Percentiles rank a stretch among this genome's conserved stretches.
phyloP scores from a whole-genome alignment of 192 early-diverging fungal species.

The Chytriomyces sp. region DNA sequence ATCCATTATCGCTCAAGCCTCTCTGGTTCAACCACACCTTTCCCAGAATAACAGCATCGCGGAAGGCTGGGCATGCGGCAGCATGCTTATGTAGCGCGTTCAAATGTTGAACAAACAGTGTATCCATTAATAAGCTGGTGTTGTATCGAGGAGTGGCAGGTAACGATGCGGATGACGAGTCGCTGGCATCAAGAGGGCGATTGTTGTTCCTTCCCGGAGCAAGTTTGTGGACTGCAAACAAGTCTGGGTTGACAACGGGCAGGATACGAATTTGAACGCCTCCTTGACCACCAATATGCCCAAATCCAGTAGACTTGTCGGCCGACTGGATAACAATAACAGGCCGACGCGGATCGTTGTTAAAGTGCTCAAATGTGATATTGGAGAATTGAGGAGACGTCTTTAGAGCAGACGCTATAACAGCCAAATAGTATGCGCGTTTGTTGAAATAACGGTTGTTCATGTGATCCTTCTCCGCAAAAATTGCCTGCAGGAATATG shows the following conservation, averaged over 20 bases:
- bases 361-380: constrained; percentile 50
- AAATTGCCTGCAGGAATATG: constrained; percentile 51
- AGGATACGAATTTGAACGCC: constrained; percentile 76
- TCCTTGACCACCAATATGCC: constrained; percentile 16
- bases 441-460: constrained; percentile 97
- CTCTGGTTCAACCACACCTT: constrained; percentile 89
- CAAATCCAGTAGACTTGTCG: background rate
- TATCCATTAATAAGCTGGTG: constrained; percentile 77
- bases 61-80: constrained; percentile 73
- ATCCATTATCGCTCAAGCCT: constrained; percentile 45
- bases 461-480: constrained; percentile 91
- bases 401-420: constrained; percentile 59
- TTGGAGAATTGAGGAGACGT: constrained; percentile 27
- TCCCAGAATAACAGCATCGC: constrained; percentile 75
- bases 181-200: constrained; percentile 56
- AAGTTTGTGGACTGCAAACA: constrained; percentile 72
- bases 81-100: constrained; percentile 75
- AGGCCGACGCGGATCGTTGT: constrained; percentile 48
- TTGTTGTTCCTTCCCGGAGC: constrained; percentile 83
- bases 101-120: constrained; percentile 72
- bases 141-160: constrained; percentile 90
- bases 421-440: constrained; percentile 86
- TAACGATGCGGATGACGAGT: constrained; percentile 26
- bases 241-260: constrained; percentile 65
- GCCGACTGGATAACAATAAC: constrained; percentile 44